phyloP scores from a whole-genome alignment of 495 filamentous ascomycete genomes.

The Lindgomyces ingoldianus region DNA sequence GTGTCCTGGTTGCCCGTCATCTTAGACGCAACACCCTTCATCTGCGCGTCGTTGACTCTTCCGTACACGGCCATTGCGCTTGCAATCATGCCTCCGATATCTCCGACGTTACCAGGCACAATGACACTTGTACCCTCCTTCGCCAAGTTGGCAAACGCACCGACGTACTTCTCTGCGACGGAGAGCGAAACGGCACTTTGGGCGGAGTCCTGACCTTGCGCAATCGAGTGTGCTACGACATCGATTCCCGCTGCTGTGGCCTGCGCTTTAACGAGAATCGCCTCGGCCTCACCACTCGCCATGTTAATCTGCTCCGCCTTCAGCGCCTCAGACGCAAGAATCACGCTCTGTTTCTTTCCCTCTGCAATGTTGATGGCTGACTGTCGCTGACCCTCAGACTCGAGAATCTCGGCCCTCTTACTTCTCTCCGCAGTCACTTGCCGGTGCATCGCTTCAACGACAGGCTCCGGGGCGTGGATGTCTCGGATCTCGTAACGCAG shows the following conservation, averaged over 20 bases:
- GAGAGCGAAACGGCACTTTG: constrained; percentile 79
- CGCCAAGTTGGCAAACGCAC: constrained; percentile 87
- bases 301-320: constrained; percentile 87
- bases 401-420: constrained; percentile 95
- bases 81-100: constrained; percentile 95
- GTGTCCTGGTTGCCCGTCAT: not conserved
- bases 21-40: constrained; percentile 62
- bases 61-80: constrained; percentile 94
- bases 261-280: constrained; percentile 78
- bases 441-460: constrained; percentile 95
- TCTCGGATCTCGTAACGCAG: constrained; percentile 97
- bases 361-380: constrained; percentile 98
- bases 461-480: constrained; percentile 91
- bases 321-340: constrained; percentile 92
- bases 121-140: constrained; percentile 93
- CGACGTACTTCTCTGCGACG: constrained; percentile 97
- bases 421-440: constrained; percentile 95
- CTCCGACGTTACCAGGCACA: constrained; percentile 96
- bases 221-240: constrained; percentile 73
- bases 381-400: constrained; percentile 93
- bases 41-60: constrained; percentile 85
- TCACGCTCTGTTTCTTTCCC: constrained; percentile 91
- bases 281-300: constrained; percentile 88
- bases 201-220: constrained; percentile 67
- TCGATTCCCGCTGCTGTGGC: constrained; percentile 89